Evolutionary conservation across 345 rosid genomes (phyloP).

Genomic region (Citrus sp.): DNA sequence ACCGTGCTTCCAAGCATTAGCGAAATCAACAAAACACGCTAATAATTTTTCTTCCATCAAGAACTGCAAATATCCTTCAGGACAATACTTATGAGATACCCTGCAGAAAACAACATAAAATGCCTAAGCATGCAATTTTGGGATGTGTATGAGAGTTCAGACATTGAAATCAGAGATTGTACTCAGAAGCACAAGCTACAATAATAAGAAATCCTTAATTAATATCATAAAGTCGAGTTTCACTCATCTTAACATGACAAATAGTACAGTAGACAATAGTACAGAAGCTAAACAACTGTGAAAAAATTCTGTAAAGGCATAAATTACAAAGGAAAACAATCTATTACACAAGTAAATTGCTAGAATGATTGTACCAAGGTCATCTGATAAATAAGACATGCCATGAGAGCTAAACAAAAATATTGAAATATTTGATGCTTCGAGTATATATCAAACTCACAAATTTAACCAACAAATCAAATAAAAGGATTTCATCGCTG

Average conservation of each 20-base stretch:
- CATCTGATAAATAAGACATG: neutral
- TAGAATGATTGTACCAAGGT: neutral
- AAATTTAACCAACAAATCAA: neutral
- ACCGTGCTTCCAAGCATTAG: conserved; percentile 35
- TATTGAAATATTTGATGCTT: neutral
- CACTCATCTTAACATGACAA: neutral
- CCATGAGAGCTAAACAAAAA: neutral
- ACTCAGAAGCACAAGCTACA: neutral
- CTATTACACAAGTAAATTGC: neutral
- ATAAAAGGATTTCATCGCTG: neutral
- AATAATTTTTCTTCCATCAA: conserved; percentile 35
- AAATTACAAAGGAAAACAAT: neutral
- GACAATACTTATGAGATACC: conserved; percentile 9
- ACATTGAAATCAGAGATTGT: neutral
- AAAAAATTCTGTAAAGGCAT: neutral
- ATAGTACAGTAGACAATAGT: neutral
- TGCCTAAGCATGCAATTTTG: conserved; percentile 4
- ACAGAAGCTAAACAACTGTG: neutral
- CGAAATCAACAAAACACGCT: conserved; percentile 20
- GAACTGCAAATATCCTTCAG: conserved; percentile 4
- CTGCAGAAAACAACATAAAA: conserved; percentile 28
- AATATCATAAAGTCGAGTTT: neutral
- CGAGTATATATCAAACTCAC: neutral
- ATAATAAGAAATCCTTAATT: neutral
- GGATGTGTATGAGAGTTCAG: neutral